A percentile compares a stretch with the other conserved stretches of the same genome.
These are phyloP conservation scores for Puccinia novopanici DNA, from an alignment of 1,284 basidiomycete genomes.

Conservation along the genomic window DNA sequence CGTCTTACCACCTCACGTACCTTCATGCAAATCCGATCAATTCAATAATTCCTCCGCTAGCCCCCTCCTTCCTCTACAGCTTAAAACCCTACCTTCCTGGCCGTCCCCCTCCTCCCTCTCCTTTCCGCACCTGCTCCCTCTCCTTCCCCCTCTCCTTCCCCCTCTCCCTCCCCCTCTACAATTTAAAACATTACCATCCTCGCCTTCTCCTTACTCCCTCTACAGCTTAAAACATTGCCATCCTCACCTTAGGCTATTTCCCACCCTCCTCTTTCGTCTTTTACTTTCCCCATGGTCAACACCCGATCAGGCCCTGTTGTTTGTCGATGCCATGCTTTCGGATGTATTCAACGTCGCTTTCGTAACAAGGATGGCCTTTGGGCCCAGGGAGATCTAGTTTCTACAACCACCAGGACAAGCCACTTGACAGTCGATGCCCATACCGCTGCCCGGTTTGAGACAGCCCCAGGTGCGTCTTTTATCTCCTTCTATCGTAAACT, in stretches of 20 bases:
- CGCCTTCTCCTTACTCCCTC: too few species aligned
- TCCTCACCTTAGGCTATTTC: too few species aligned
- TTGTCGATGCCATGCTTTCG: slow-evolving; percentile 9
- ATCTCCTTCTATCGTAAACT: neutral
- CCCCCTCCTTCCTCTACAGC: neutral
- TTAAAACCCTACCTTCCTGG: too few species aligned
- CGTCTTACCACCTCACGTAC: too few species aligned
- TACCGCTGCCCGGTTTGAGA: neutral
- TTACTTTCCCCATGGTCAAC: neutral
- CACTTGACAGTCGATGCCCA: neutral
- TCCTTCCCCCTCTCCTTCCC: neutral
- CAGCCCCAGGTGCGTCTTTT: slow-evolving; percentile 2
- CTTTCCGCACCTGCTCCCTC: too few species aligned
- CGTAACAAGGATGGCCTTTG: slow-evolving; percentile 16
- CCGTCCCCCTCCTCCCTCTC: neutral
- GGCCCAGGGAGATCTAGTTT: slow-evolving; percentile 5
- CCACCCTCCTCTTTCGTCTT: too few species aligned
- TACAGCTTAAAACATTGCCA: neutral
- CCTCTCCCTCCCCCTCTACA: neutral
- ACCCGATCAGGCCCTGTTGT: slow-evolving; percentile 9
- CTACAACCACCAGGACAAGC: neutral
- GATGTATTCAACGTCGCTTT: slow-evolving; percentile 14
- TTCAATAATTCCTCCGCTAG: too few species aligned
- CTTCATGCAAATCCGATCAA: too few species aligned
- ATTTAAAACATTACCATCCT: too few species aligned